Conservation (phyloP, 2,329 filamentous ascomycete genomes). For the Pyricularia grisea region DNA sequence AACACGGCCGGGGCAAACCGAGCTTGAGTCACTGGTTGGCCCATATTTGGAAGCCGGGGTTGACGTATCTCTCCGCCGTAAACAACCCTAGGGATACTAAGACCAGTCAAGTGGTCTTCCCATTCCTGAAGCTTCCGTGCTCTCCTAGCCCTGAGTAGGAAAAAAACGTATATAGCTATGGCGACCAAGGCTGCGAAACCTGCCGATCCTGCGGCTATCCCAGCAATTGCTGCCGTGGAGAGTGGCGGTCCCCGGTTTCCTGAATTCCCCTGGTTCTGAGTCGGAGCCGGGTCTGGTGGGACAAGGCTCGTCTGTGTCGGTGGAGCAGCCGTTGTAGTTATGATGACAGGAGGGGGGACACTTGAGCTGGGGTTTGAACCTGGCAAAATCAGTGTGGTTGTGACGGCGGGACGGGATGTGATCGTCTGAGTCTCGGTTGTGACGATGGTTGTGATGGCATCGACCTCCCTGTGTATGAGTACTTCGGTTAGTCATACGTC, state of each 20-base stretch:
- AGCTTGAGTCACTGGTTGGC: not conserved
- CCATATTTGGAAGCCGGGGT: not conserved
- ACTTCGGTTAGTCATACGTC: not conserved
- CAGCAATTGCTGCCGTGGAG: slow-evolving; percentile 10
- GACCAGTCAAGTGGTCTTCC: slow-evolving; percentile 28
- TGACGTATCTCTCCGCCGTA: slow-evolving; percentile 13
- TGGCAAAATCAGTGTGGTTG: slow-evolving; percentile 9
- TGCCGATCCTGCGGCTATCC: slow-evolving; percentile 12
- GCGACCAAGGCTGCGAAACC: slow-evolving; percentile 4
- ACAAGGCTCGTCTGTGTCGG: not conserved
- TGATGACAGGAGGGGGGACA: not conserved
- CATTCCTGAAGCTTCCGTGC: slow-evolving; percentile 2
- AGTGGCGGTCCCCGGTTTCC: slow-evolving; percentile 2
- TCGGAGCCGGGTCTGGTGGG: slow-evolving; percentile 3
- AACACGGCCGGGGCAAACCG: not conserved
- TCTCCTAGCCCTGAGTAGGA: slow-evolving; percentile 5
- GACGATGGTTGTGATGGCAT: slow-evolving; percentile 11
- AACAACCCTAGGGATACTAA: slow-evolving; percentile 15
- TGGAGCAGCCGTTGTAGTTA: not conserved
- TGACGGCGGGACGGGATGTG: slow-evolving; percentile 9
- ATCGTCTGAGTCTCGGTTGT: slow-evolving; percentile 12
- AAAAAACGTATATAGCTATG: slow-evolving; percentile 1
- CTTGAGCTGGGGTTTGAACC: slow-evolving; percentile 5
- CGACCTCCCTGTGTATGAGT: slow-evolving; percentile 6
- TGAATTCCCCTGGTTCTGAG: not conserved